Base-by-base conservation (phyloP, 805 yeast species). In the Saccharomycopsis sp. region DNA sequence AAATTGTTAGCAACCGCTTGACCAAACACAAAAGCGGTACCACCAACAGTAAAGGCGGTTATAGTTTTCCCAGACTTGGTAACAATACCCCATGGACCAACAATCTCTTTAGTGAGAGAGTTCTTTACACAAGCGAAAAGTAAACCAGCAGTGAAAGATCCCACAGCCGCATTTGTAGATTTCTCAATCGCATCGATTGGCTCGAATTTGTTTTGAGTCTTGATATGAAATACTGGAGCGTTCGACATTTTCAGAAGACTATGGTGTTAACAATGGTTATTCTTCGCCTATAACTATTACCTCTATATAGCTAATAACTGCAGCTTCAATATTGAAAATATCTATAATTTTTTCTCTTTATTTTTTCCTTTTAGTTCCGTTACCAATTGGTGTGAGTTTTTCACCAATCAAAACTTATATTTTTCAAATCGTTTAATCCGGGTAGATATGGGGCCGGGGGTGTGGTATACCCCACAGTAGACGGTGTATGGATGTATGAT, bases 151-250 rank as follows among this genome's bases (percentile, higher is more conserved):
- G 74, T 74, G 68, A 64, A 75, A 63, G 74, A 80, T 68, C 69
- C 69, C 3, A 64, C 73, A 57, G 78, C 78, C 25, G 83, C 77
- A 55, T 75, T 76, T 52, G 75, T 67, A 12, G 86, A 76, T 63
- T 73, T 77, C 56, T 73, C 76, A 62, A 76, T 72, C 15, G 88
- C 82, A 67, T 83, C 83, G 35, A 83, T 75, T 38, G 87, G 85
- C 59, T 69, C 70, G 75, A 78, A 84, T 47, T 29, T 25, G 38
- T 58, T 47, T 3, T 58, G 34, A 14, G 53, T 34, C 22, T 61
- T 52, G 14, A 61, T 44, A 15, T 53, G 57, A 24, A 49, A 61
- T 7, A 41, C 15, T 53, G 63, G 63, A 8, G 57, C 35, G 41
- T 58, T 15, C 8, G 57, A 44, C 52, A 38, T 56, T 15, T 44